Conservation (phyloP, 139 green algal genomes). For the Micractinium sp. region DNA sequence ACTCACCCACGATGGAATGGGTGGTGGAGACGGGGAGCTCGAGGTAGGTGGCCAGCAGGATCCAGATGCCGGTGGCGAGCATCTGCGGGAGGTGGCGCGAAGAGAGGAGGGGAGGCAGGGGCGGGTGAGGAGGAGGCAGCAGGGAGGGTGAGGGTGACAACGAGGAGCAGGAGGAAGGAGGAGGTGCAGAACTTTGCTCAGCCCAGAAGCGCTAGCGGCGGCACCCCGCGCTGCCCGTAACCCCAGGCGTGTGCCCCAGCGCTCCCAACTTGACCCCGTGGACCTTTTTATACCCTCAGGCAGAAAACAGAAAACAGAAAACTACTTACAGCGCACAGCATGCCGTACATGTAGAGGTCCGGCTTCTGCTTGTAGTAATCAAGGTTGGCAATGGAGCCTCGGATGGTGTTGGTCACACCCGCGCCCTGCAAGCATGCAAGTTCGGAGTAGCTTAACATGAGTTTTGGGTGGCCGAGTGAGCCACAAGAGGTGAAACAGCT, state of each 20-base stretch:
- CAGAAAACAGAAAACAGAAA: background rate
- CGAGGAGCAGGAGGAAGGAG: background rate
- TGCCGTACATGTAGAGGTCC: conserved; percentile 68
- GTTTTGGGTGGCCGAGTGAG: background rate
- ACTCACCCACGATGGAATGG: conserved; percentile 50
- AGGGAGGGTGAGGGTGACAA: background rate
- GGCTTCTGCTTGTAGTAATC: conserved; percentile 42
- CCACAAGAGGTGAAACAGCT: too few species aligned
- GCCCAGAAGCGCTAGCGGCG: too few species aligned
- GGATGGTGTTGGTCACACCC: conserved; percentile 61
- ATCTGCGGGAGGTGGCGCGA: background rate
- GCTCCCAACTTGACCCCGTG: background rate
- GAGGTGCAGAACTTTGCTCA: too few species aligned
- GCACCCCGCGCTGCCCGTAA: too few species aligned
- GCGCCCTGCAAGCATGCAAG: background rate
- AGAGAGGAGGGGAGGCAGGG: too few species aligned
- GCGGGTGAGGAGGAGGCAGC: background rate
- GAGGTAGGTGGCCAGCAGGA: conserved; percentile 56
- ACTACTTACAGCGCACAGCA: conserved; percentile 56
- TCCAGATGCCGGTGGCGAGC: conserved; percentile 56
- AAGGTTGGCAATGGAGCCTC: conserved; percentile 46
- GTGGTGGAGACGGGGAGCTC: conserved; percentile 63
- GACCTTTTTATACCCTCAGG: background rate
- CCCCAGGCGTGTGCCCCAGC: background rate
- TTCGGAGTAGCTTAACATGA: too few species aligned